phyloP scores from a whole-genome alignment of 257 asterid species.

The Solanum clarkiae region DNA sequence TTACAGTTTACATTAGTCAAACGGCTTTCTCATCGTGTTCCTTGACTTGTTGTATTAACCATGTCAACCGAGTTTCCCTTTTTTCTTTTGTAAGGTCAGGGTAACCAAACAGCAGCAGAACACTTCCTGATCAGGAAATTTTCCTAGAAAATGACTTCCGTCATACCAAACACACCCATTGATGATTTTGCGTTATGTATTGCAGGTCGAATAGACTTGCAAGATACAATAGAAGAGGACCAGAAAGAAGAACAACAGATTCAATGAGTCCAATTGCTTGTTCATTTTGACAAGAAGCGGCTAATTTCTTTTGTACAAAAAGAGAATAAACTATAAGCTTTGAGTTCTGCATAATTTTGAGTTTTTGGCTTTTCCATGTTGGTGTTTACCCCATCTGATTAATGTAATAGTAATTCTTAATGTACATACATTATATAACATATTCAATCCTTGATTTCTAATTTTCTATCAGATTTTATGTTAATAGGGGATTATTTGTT shows the following conservation, averaged over 20 bases:
- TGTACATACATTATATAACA: neutral
- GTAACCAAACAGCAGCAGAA: neutral
- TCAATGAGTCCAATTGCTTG: neutral
- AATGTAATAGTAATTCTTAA: neutral
- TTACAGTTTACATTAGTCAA: neutral
- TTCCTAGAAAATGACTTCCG: neutral
- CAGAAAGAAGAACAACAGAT: conserved; percentile 18
- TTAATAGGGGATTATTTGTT: neutral
- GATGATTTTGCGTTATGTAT: neutral
- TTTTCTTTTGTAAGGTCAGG: neutral
- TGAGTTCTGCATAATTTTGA: neutral
- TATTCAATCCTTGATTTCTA: neutral
- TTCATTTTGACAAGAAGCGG: conserved; percentile 5
- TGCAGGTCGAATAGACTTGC: conserved; percentile 59
- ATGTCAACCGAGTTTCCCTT: neutral
- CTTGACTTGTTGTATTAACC: neutral
- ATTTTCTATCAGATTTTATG: neutral
- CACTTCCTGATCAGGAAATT: neutral
- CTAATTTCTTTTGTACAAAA: conserved; percentile 18
- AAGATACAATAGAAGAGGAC: conserved; percentile 57
- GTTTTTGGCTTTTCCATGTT: neutral
- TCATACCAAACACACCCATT: neutral
- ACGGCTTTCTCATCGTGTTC: neutral
- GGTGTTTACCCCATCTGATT: neutral
- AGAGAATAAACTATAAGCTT: conserved; percentile 16